Evolutionary conservation across 2,329 filamentous ascomycete species (phyloP).

Genomic region (Pseudogymnoascus sp.): DNA sequence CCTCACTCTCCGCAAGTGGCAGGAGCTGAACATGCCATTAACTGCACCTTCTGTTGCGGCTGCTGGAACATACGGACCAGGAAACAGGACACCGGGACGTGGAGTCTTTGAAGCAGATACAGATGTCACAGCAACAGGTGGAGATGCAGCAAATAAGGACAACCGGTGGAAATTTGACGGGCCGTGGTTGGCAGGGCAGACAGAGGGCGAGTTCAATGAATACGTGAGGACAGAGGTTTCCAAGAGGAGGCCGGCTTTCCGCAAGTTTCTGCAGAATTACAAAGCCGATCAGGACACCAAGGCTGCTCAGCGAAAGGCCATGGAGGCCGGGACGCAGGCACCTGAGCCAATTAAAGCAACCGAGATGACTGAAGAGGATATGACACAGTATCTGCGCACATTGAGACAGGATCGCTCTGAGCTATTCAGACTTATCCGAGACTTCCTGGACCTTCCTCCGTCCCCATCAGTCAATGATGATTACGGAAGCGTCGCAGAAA

Average conservation of each 20-base stretch:
- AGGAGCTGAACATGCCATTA: slow-evolving; percentile 70
- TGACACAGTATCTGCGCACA: slow-evolving; percentile 44
- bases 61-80: slow-evolving; percentile 15
- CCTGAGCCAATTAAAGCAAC: slow-evolving; percentile 27
- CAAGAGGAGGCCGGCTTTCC: slow-evolving; percentile 47
- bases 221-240: slow-evolving; percentile 50
- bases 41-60: slow-evolving; percentile 40
- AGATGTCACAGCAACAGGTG: slow-evolving; percentile 42
- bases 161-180: slow-evolving; percentile 60
- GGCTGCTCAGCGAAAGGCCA: slow-evolving; percentile 31
- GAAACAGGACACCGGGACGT: slow-evolving; percentile 26
- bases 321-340: slow-evolving; percentile 30
- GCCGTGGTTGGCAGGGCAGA: slow-evolving; percentile 58
- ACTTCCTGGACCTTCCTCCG: slow-evolving; percentile 50
- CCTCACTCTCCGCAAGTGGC: slow-evolving; percentile 75
- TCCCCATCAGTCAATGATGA: slow-evolving; percentile 14
- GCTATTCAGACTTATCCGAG: slow-evolving; percentile 48
- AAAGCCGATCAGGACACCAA: slow-evolving; percentile 41
- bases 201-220: slow-evolving; percentile 49
- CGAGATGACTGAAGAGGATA: slow-evolving; percentile 43
- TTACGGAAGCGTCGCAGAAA: slow-evolving; percentile 4
- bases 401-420: slow-evolving; percentile 44
- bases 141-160: slow-evolving; percentile 26
- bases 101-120: slow-evolving; percentile 54
- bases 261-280: slow-evolving; percentile 42